Conservation (phyloP, 1,284 basidiomycete species). For the Leccinum cinnamomeum region DNA sequence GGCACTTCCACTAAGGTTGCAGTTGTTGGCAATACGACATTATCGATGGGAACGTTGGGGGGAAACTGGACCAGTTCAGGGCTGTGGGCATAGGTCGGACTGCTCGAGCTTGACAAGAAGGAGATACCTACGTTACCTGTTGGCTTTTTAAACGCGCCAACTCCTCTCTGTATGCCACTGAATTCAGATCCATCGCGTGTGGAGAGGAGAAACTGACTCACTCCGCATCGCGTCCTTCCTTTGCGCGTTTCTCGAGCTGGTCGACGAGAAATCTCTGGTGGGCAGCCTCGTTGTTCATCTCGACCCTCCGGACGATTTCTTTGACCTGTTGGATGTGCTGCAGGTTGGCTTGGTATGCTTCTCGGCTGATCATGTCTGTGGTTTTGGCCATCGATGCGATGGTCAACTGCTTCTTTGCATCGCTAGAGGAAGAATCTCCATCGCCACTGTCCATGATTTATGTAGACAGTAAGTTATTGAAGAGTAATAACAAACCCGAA, state of each 20-base stretch:
- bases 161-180: conserved; percentile 16
- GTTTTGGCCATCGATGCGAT: conserved; percentile 31
- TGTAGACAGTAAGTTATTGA: neutral
- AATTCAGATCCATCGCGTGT: conserved; percentile 2
- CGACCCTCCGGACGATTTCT: conserved; percentile 27
- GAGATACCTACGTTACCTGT: conserved; percentile 18
- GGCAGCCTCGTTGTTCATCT: conserved; percentile 32
- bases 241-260: conserved; percentile 29
- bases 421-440: neutral
- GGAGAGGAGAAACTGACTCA: conserved; percentile 22
- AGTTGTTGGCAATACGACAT: conserved; percentile 31
- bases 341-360: conserved; percentile 29
- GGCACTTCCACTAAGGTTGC: conserved; percentile 34
- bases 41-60: conserved; percentile 10
- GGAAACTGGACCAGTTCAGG: conserved; percentile 15
- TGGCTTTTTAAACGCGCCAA: conserved; percentile 22
- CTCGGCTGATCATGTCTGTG: conserved; percentile 20
- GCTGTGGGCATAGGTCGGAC: conserved; percentile 14
- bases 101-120: neutral
- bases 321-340: conserved; percentile 32
- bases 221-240: conserved; percentile 38
- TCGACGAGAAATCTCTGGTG: conserved; percentile 32
- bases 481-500: neutral
- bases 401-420: conserved; percentile 12
- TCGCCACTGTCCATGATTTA: conserved; percentile 22